Base-by-base conservation (phyloP, 2,329 filamentous ascomycete genomes). In the Epicoccum sorghinum region DNA sequence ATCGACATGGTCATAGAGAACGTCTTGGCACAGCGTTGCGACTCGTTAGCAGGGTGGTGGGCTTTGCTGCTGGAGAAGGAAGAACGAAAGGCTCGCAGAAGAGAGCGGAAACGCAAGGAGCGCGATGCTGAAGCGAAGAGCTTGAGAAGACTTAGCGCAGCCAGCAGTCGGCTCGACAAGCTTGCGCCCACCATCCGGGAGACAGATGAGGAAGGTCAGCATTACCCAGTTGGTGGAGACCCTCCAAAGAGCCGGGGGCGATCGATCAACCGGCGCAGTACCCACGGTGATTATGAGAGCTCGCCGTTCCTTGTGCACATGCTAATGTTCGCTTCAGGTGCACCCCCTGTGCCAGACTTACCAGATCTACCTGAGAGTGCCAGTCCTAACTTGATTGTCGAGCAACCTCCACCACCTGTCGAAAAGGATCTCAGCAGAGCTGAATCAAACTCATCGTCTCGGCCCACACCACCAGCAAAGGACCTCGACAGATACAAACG, bases 1-100 rank as follows among this genome's bases (percentile, higher is more conserved):
- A 95, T 96, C 54, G 95, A 99, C 70, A 84, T 89, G 57, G 91
- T 99, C 7, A 93, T 98, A 59, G 93, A 98, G 71, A 96, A 95
- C 66, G 95, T 99, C 3, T 76, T 96, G 32, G 86, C 92, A 4
- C 91, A 96, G 72, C 85, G 91, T 61, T 98, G 95, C 69, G 93
- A 99, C 75, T 84, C 89, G 5, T 79, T 99, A 43, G 91, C 92
- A 45, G 95, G 95, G 5, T 99, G 95, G 95, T 99, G 95, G 95
- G 90, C 91, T 3, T 77, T 99, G 25, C 78, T 99, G 35, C 86
- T 98, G 8, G 95, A 98, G 69, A 99, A 98, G 73, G 95, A 99
- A 70, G 86, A 92, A 71, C 86, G 92, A 7, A 99, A 99, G 74
- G 88, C 93, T 60, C 83, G 79, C 58, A 83, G 92, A 57, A 82